Evolutionary conservation across 768 basidiomycete species (phyloP).

Genomic region (Tulasnella sp.): DNA sequence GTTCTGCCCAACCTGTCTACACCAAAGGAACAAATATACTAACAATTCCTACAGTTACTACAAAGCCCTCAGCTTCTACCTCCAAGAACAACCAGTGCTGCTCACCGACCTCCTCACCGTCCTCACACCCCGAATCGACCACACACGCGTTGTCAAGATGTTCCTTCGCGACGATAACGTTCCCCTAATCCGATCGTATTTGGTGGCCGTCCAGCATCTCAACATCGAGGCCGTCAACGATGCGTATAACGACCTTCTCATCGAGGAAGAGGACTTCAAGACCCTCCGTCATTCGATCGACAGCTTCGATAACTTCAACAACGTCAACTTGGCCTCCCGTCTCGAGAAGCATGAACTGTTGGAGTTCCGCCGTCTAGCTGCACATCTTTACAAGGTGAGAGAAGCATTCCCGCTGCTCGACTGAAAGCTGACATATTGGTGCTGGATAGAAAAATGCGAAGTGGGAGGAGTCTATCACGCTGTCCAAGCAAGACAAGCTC

Average conservation of each 20-base stretch:
- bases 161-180: constrained; percentile 84
- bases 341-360: constrained; percentile 85
- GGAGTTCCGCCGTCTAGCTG: constrained; percentile 91
- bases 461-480: constrained; percentile 93
- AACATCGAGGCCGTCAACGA: constrained; percentile 97
- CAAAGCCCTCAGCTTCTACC: constrained; percentile 88
- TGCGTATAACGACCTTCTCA: constrained; percentile 94
- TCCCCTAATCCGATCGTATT: constrained; percentile 89
- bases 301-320: constrained; percentile 97
- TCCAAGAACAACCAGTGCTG: constrained; percentile 86
- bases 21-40: background rate
- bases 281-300: constrained; percentile 96
- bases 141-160: constrained; percentile 89
- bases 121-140: constrained; percentile 89
- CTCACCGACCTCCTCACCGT: constrained; percentile 90
- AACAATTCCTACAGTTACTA: constrained; percentile 57
- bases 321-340: constrained; percentile 72
- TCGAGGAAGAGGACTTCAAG: constrained; percentile 98
- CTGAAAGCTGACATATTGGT: background rate
- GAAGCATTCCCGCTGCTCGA: background rate
- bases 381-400: constrained; percentile 86
- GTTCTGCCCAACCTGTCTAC: constrained; percentile 24
- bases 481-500: constrained; percentile 93
- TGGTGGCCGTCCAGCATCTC: constrained; percentile 92
- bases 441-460: constrained; percentile 77